Evolutionary conservation across 345 rosid species (phyloP).

Genomic region (Bruguiera sexangula): DNA sequence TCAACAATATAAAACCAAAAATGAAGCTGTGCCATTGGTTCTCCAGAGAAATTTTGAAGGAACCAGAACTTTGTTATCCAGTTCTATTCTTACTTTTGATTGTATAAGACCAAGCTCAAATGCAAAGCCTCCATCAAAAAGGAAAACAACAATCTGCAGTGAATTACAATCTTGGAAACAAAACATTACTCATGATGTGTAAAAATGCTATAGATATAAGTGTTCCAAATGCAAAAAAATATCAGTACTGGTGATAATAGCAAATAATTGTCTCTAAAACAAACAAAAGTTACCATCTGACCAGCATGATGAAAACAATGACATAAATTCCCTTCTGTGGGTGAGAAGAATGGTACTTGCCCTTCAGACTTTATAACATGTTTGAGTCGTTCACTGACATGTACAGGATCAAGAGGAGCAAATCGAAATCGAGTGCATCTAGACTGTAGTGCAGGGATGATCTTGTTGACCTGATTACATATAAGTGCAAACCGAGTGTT

Average conservation of each 20-base stretch:
- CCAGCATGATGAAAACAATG: background rate
- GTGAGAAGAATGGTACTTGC: conserved; percentile 32
- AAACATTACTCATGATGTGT: too few species aligned
- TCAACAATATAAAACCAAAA: too few species aligned
- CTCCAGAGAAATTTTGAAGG: too few species aligned
- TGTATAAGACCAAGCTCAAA: too few species aligned
- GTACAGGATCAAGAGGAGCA: conserved; percentile 82
- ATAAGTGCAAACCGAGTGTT: conserved; percentile 90
- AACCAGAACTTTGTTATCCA: too few species aligned
- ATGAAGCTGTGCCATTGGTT: too few species aligned
- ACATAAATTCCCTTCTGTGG: background rate
- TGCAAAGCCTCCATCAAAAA: background rate
- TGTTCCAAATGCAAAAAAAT: background rate
- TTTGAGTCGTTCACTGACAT: conserved; percentile 74
- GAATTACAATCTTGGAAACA: background rate
- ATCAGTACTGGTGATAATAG: background rate
- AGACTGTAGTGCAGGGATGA: conserved; percentile 95
- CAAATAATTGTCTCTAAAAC: background rate
- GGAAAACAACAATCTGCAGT: too few species aligned
- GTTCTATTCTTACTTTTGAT: too few species aligned
- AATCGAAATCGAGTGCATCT: conserved; percentile 95
- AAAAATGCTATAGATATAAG: too few species aligned
- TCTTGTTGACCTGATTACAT: conserved; percentile 93
- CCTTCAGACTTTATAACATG: conserved; percentile 79
- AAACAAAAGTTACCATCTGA: background rate